Conservation (phyloP, 176 grass and related monocot species). For the Carex scoparia region DNA sequence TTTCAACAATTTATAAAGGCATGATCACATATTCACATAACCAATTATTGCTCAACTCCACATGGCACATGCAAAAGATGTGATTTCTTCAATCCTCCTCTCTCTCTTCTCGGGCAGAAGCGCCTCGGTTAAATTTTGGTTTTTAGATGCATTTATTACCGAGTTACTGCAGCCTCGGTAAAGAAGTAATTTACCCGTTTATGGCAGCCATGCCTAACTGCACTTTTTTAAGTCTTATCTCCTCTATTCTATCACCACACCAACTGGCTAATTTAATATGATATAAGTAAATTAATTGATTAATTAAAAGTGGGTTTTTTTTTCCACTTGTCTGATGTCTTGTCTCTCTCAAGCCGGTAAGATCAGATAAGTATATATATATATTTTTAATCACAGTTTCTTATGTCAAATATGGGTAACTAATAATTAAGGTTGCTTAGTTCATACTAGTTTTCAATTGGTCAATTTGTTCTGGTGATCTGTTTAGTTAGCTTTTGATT, state of each 20-base stretch:
- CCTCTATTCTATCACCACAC: not conserved
- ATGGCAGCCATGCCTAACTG: not conserved
- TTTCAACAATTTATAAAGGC: not conserved
- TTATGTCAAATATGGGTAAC: not conserved
- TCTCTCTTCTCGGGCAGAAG: not conserved
- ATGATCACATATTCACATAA: not conserved
- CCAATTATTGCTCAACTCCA: not conserved
- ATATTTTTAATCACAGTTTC: not conserved
- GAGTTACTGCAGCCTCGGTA: constrained; percentile 16
- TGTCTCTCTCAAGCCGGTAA: constrained; percentile 18
- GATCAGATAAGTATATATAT: not conserved
- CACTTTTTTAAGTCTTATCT: constrained; percentile 2
- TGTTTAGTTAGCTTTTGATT: too few relatives aligned
- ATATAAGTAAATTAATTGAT: not conserved
- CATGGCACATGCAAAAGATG: not conserved
- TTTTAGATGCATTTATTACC: constrained; percentile 7
- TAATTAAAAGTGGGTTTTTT: not conserved
- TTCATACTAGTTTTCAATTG: not conserved
- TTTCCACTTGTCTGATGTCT: not conserved
- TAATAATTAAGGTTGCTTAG: not conserved
- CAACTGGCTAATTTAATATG: not conserved
- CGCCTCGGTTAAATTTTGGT: not conserved
- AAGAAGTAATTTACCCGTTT: not conserved
- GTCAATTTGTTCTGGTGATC: not conserved
- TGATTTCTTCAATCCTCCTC: not conserved